Evolutionary conservation across 1,284 basidiomycete genomes (phyloP).

Genomic region (Naganishia cerealis): DNA sequence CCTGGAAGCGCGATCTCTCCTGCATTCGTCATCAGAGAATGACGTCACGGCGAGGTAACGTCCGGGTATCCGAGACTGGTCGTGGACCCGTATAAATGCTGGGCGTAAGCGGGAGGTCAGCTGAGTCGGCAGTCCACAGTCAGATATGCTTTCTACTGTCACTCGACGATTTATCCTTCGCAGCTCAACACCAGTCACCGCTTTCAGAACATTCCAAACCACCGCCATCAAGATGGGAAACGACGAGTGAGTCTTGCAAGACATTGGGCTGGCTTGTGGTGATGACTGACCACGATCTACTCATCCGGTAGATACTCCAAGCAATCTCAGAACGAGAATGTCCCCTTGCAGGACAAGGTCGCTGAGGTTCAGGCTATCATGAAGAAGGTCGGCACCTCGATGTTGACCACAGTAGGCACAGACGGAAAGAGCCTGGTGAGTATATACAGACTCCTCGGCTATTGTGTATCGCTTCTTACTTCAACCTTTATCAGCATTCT

Average conservation of each 20-base stretch:
- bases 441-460: background rate
- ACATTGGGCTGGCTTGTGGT: background rate
- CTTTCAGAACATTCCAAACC: constrained; percentile 27
- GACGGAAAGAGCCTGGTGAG: constrained; percentile 34
- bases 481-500: constrained; percentile 23
- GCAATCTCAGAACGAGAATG: constrained; percentile 31
- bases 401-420: constrained; percentile 35
- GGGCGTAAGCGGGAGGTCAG: background rate
- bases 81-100: background rate
- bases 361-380: constrained; percentile 34
- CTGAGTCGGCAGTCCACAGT: background rate
- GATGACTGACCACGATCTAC: background rate
- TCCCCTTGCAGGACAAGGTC: constrained; percentile 30
- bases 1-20: constrained; percentile 6
- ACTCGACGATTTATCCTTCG: constrained; percentile 21
- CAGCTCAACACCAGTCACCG: constrained; percentile 22
- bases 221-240: constrained; percentile 33
- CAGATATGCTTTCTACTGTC: constrained; percentile 16
- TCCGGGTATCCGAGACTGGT: constrained; percentile 7
- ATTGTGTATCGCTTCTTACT: background rate
- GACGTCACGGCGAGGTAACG: constrained; percentile 4
- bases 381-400: constrained; percentile 35
- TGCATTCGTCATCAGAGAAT: background rate
- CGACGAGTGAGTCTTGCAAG: constrained; percentile 29
- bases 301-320: constrained; percentile 25